Conservation (phyloP, 148 eudicot genomes). For the Silene uniflora region DNA sequence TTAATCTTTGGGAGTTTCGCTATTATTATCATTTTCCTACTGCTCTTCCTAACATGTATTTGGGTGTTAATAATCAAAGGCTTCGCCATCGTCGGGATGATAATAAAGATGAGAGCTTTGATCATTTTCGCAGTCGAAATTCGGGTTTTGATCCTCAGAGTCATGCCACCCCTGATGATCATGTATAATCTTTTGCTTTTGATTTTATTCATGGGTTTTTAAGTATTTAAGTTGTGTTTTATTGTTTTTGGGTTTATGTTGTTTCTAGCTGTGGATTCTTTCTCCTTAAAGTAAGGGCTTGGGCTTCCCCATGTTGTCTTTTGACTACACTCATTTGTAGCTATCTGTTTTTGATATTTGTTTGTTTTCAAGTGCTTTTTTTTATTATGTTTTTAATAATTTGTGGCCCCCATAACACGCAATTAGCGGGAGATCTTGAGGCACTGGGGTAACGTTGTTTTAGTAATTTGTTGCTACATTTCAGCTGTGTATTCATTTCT, state of each 20-base stretch:
- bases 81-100: constrained; percentile 5
- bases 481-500: not conserved
- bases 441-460: too few relatives aligned
- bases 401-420: too few relatives aligned
- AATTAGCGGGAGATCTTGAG: too few relatives aligned
- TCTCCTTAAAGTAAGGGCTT: not conserved
- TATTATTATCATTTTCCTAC: constrained; percentile 11
- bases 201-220: too few relatives aligned
- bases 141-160: constrained; percentile 28
- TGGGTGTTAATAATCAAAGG: constrained; percentile 28
- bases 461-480: not conserved
- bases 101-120: constrained; percentile 24
- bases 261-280: not conserved
- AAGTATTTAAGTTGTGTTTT: too few relatives aligned
- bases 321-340: not conserved
- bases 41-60: constrained; percentile 22
- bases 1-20: constrained; percentile 31
- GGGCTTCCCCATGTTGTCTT: not conserved
- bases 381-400: not conserved
- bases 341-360: too few relatives aligned
- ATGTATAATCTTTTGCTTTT: constrained; percentile 15
- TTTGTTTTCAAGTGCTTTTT: not conserved
- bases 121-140: constrained; percentile 14
- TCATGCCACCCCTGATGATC: constrained; percentile 25
- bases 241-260: not conserved